Base-by-base conservation (phyloP, 495 filamentous ascomycete species). In the Penicillium bialowiezense region DNA sequence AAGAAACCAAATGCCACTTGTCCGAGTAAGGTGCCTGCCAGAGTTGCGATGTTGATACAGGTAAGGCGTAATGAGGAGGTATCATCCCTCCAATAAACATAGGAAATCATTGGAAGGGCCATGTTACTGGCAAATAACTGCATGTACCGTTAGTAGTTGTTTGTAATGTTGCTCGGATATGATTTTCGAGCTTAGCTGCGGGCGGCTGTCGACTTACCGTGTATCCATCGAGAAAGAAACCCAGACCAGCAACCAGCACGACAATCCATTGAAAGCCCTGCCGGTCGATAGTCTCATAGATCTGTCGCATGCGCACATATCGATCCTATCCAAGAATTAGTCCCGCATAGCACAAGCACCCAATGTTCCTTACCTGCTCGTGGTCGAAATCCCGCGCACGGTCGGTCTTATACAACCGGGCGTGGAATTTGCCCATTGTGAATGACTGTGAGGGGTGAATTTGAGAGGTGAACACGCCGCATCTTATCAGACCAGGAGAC, bases 151-250 rank as follows among this genome's bases (percentile, higher is more conserved):
- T 26, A 58, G 50, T 15, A 13, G n/a, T 28, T 35, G 36, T 35
- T 38, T 14, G 12, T 3, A 2, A 3, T 5, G 1, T 17, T 10
- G 1, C 0, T 32, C 14, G 8, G n/a, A 17, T 10, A 5, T 42
- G 7, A 5, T 17, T 17, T 7, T 4, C 23, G 8, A 26, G 23
- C 23, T 4, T 26, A 28, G 7, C 8, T 33, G 32, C 19, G 31
- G 13, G 2, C 8, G 9, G 10, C n/a, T n/a, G 23, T 33, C n/a
- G 14, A 63, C 68, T 44, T 41, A 91, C 85, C 31, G 80, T 82
- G 51, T 86, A 87, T 51, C 80, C 81, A 65, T 85, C 83, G 8
- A 84, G 83, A 43, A 88, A 78, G 56, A 88, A 88, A 14, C 84
- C 84, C 1, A 82, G 78, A 14, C 79, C 82, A 10, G 84, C 82